Conservation (phyloP, 257 asterid species). For the Fraxinus anomala region DNA sequence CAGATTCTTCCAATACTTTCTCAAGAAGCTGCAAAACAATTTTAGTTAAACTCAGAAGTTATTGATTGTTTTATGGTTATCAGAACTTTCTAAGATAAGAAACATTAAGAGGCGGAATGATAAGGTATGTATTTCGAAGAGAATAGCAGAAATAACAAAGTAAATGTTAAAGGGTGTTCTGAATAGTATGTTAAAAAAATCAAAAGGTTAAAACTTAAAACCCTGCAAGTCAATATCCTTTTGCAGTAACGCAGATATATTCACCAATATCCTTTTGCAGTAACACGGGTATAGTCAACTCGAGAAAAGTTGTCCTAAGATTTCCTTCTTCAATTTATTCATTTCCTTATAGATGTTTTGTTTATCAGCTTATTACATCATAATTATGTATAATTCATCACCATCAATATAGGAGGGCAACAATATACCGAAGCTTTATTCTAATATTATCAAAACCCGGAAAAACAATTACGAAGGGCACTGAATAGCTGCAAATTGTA, state of each 20-base stretch:
- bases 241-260: neutral
- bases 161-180: neutral
- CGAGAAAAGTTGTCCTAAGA: neutral
- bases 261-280: neutral
- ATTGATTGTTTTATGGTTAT: constrained; percentile 3
- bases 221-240: neutral
- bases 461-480: neutral
- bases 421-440: neutral
- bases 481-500: constrained; percentile 10
- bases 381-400: neutral
- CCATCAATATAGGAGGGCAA: neutral
- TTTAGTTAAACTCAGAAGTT: constrained; percentile 19
- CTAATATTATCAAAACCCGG: neutral
- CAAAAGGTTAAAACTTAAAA: neutral
- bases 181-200: neutral
- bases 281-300: neutral
- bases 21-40: constrained; percentile 40
- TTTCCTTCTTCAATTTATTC: neutral
- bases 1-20: constrained; percentile 40
- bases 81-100: neutral
- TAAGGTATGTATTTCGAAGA: neutral
- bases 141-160: neutral
- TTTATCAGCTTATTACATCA: neutral
- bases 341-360: neutral
- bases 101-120: neutral